Conservation (phyloP, 805 yeast genomes). For the Wickerhamomyces pijperi region DNA sequence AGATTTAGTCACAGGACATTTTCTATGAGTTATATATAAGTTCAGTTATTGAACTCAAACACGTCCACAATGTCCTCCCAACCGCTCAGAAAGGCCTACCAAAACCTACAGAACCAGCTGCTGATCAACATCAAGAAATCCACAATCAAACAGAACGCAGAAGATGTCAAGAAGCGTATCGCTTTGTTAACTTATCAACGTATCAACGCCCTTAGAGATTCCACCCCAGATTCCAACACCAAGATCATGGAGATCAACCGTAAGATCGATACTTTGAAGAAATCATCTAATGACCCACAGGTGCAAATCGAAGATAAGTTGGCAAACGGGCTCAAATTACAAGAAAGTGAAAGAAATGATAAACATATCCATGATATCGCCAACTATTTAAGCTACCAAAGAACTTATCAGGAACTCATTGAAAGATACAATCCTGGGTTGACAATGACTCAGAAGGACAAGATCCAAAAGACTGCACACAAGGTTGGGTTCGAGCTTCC, state of each 20-base stretch:
- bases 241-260: constrained; percentile 12
- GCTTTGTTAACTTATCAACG: constrained; percentile 17
- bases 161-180: constrained; percentile 14
- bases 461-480: constrained; percentile 69
- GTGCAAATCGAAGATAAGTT: constrained; percentile 8
- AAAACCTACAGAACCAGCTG: constrained; percentile 13
- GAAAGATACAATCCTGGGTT: constrained; percentile 84
- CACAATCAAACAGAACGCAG: constrained; percentile 16
- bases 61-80: constrained; percentile 2
- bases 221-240: constrained; percentile 6
- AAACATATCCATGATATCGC: constrained; percentile 47
- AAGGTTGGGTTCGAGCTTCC: constrained; percentile 80
- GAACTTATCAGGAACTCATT: constrained; percentile 65
- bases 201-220: constrained; percentile 14
- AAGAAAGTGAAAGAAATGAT: constrained; percentile 10
- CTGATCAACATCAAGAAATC: constrained; percentile 14
- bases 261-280: constrained; percentile 10
- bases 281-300: constrained; percentile 9
- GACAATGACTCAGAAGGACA: constrained; percentile 66
- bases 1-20: too few species aligned
- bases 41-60: too few species aligned
- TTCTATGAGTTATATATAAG: too few species aligned
- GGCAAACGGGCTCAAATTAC: constrained; percentile 7
- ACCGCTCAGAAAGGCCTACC: constrained; percentile 7
- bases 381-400: constrained; percentile 57